Conservation (phyloP, 257 asterid species). For the Solanum infundibuliforme region DNA sequence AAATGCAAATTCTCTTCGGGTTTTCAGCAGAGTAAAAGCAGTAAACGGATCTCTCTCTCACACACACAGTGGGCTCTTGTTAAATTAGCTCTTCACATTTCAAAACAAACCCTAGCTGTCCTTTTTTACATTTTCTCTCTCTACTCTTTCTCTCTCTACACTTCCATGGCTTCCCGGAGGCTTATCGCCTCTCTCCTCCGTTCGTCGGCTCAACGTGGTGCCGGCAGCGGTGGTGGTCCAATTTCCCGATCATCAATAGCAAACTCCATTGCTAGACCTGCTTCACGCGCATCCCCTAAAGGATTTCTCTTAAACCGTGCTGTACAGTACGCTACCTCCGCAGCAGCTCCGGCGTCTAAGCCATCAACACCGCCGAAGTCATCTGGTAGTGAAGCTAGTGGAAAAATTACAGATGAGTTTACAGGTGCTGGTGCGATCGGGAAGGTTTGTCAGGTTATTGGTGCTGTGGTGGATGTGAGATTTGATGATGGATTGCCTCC, state of each 20-base stretch:
- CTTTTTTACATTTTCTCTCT: neutral
- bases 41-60: neutral
- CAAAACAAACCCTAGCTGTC: constrained; percentile 13
- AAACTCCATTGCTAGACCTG: neutral
- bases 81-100: neutral
- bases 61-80: neutral
- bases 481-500: constrained; percentile 83
- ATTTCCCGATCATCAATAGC: constrained; percentile 9
- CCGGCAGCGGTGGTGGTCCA: constrained; percentile 6
- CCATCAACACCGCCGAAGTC: constrained; percentile 22
- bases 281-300: constrained; percentile 30
- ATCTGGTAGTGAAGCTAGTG: constrained; percentile 18
- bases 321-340: constrained; percentile 52
- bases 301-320: constrained; percentile 66
- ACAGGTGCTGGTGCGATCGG: constrained; percentile 75
- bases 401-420: constrained; percentile 71
- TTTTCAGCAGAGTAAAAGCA: neutral
- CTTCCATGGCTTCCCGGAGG: constrained; percentile 77
- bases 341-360: constrained; percentile 14
- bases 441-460: constrained; percentile 77
- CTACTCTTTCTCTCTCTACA: neutral
- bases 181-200: constrained; percentile 64
- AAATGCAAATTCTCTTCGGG: neutral
- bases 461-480: constrained; percentile 90
- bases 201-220: constrained; percentile 34